Evolutionary conservation across 2,329 filamentous ascomycete species (phyloP), one percentile per base, ranked within the genome.

Genomic region (Fusarium pseudograminearum): DNA sequence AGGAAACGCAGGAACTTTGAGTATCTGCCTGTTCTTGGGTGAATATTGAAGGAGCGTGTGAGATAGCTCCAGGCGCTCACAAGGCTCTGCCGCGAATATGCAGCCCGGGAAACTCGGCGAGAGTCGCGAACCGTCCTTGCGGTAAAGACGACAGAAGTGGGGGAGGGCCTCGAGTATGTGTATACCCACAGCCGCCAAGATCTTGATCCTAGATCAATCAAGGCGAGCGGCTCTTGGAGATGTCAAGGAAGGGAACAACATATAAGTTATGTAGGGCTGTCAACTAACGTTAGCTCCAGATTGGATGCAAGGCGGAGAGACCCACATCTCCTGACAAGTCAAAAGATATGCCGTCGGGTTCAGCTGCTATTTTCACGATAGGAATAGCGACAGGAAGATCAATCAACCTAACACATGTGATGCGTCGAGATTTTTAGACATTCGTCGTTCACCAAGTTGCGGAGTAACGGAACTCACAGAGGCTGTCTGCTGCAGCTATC

Each of bases 231-330:
- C 53, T 70, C 56, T 57, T 28, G 44, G 22, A 26, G 26, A 20
- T 40, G n/a, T 20, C 18, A 20, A 26, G n/a, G 33, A 51, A 51
- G 28, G 30, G 34, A 34, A 42, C 33, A 51, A 30, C 57, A 20
- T 41, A 44, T 33, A 56, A 56, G 28, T 63, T 58, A 59, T 66
- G 64, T 63, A 70, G 52, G 57, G 66, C 66, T 67, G 47, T 44
- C 5, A 38, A 33, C 44, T 70, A 40, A 22, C 36, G 36, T 20
- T 40, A 67, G 57, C 57, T 42, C 34, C n/a, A 67, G 50, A 66
- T 45, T 26, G 26, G 53, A 69, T 59, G 67, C 44, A 28, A 56
- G 67, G 67, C 46, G 57, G 44, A 52, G 38, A 56, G 61, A 45
- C 57, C 67, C 67, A 64, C 62, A 48, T 55, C 45, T 53, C 46